Percentiles rank a stretch among this genome's conserved stretches.
Conservation (phyloP, 768 basidiomycete species). For the Mycena metata region DNA sequence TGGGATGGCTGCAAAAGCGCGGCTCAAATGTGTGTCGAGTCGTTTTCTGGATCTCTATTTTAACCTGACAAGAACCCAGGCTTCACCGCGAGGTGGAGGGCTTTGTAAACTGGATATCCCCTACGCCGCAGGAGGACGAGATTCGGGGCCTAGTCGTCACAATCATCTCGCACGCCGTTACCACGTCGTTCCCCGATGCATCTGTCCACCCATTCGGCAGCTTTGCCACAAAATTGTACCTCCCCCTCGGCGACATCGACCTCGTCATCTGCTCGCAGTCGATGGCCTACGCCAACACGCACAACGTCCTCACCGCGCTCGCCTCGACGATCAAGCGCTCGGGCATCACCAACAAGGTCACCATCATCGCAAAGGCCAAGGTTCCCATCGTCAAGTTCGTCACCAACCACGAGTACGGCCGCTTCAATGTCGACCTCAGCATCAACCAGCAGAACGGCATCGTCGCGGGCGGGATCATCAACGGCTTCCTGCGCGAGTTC, state of each 20-base stretch:
- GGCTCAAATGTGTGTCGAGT: constrained; percentile 79
- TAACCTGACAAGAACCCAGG: constrained; percentile 57
- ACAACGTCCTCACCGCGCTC: constrained; percentile 79
- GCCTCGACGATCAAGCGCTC: constrained; percentile 82
- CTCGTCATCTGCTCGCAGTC: constrained; percentile 86
- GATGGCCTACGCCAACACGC: constrained; percentile 80
- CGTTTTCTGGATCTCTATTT: constrained; percentile 7
- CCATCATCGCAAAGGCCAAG: constrained; percentile 92
- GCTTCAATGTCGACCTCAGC: constrained; percentile 93
- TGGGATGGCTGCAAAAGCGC: constrained; percentile 83
- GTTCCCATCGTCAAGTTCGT: constrained; percentile 98
- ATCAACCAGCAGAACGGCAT: constrained; percentile 93
- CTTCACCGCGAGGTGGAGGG: constrained; percentile 89
- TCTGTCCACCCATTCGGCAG: constrained; percentile 90
- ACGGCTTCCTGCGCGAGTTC: constrained; percentile 80
- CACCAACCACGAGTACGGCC: constrained; percentile 73
- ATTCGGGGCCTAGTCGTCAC: constrained; percentile 80
- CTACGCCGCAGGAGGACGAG: constrained; percentile 88
- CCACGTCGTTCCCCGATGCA: constrained; percentile 81
- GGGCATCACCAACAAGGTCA: constrained; percentile 81
- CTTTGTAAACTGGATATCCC: constrained; percentile 90
- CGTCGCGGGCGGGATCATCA: constrained; percentile 82
- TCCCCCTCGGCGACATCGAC: constrained; percentile 96
- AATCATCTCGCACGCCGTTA: constrained; percentile 76
- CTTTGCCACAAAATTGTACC: constrained; percentile 92